Conservation (phyloP, 2,329 filamentous ascomycete species). For the Pseudogymnoascus sp. region DNA sequence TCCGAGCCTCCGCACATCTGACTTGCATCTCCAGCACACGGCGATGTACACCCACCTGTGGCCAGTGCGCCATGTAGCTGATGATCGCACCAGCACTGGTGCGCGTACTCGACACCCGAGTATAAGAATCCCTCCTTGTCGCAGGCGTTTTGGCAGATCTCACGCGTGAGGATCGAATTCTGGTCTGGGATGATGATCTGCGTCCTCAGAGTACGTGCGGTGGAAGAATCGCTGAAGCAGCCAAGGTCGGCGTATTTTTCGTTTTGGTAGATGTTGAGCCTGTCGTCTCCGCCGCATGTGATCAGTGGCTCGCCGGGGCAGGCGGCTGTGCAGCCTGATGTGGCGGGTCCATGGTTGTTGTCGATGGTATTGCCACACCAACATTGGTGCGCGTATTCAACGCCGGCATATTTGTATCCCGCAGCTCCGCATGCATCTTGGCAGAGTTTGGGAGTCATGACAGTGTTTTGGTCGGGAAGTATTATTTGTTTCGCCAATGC, state of each 20-base stretch:
- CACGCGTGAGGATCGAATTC: neutral
- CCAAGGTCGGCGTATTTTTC: conserved; percentile 1
- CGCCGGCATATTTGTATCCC: neutral
- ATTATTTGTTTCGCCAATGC: neutral
- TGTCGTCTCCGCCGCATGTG: conserved; percentile 12
- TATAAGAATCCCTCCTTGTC: neutral
- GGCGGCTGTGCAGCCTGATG: conserved; percentile 12
- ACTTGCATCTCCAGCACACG: neutral
- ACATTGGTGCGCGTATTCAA: neutral
- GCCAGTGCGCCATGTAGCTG: neutral
- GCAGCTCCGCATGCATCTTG: neutral
- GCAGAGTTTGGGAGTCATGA: neutral
- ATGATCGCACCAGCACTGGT: conserved; percentile 1
- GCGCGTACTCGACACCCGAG: neutral
- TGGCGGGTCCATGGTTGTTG: neutral
- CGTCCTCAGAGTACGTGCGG: neutral
- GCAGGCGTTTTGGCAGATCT: neutral
- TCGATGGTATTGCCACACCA: neutral
- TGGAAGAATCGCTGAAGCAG: neutral
- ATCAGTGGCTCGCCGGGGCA: conserved; percentile 11
- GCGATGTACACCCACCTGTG: neutral
- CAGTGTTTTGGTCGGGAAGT: neutral
- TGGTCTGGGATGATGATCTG: neutral
- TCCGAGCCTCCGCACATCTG: neutral
- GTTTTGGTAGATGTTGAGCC: conserved; percentile 13